Base-by-base conservation (phyloP, 169 alveolate species). In the Ichthyophthirius multifiliis region DNA sequence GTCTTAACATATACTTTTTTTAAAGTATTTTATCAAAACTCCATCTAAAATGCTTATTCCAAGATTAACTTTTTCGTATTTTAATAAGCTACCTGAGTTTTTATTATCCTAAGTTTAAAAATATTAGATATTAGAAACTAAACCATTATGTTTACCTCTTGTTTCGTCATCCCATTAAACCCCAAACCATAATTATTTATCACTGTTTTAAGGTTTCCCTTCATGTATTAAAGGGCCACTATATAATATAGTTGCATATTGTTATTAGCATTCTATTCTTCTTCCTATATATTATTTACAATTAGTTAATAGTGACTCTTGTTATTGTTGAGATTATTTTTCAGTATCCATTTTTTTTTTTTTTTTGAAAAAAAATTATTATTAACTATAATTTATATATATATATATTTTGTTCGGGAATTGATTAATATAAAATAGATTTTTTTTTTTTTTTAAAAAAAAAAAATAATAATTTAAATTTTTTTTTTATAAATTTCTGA, bases 111-210 rank as follows among this genome's bases (percentile, higher is more conserved):
- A 31, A 9, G 93, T 89, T 73, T 63, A 55, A 55, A 89, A 89
- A 79, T 89, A 89, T 75, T 79, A 67, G 81, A 67, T 79, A 4
- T 83, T 85, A 75, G 82, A 82, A 16, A 89, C 93, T 18, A 88
- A 84, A 7, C 93, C 91, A 75, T 89, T 89, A 67, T 89, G 93
- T 48, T 79, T 89, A 39, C 93, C 93, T 79, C 93, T 82, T 3
- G 79, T 74, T 74, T 65, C 71, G 65, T 89, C 85, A 65, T 89
- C 93, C 93, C 93, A 89, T 71, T 89, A 90, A 13, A 89, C 79
- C 3, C 93, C 93, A 12, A 82, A 39, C 93, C 93, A 89, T 41
- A 89, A 18, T 48, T 81, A 65, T 12, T 81, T 74, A 16, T 86
- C 93, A n/a, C 65, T 84, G 65, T 82, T 74, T 75, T 85, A 86